These are phyloP conservation scores for Mycogone perniciosa DNA, from an alignment of 2,329 filamentous ascomycete species.

Conservation along the genomic window DNA sequence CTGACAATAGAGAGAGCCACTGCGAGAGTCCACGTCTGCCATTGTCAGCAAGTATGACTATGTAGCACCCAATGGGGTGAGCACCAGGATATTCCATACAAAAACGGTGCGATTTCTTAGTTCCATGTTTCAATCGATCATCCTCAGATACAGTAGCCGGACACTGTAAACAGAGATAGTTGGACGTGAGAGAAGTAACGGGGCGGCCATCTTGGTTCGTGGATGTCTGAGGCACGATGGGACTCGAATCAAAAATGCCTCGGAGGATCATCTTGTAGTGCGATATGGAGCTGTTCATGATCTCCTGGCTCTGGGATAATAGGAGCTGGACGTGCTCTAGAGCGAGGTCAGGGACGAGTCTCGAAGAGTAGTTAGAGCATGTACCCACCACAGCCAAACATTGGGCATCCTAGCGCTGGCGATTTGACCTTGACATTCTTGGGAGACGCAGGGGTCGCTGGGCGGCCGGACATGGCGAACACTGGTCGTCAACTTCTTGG, in stretches of 20 bases:
- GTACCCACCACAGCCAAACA: constrained; percentile 58
- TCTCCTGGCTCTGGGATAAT: constrained; percentile 54
- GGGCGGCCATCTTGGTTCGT: constrained; percentile 50
- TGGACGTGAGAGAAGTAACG: constrained; percentile 57
- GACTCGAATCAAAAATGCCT: constrained; percentile 62
- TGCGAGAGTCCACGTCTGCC: constrained; percentile 69
- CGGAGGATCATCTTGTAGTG: constrained; percentile 68
- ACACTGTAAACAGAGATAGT: constrained; percentile 69
- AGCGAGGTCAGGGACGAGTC: constrained; percentile 17
- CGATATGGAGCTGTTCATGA: constrained; percentile 61
- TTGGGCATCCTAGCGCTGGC: constrained; percentile 50
- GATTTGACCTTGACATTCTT: constrained; percentile 56
- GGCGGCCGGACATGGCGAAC: constrained; percentile 37
- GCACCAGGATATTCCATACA: constrained; percentile 46
- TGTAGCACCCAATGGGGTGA: background rate
- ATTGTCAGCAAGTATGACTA: constrained; percentile 20
- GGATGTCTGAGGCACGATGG: constrained; percentile 59
- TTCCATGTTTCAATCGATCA: constrained; percentile 60
- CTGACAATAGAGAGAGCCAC: constrained; percentile 70
- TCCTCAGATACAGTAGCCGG: constrained; percentile 61
- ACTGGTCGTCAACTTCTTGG: too few species aligned
- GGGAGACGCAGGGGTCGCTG: constrained; percentile 46
- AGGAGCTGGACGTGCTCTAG: constrained; percentile 67
- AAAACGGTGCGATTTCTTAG: constrained; percentile 64
- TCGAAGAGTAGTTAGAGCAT: constrained; percentile 5